Base-by-base conservation (phyloP, 2,329 filamentous ascomycete genomes). In the Colletotrichum euphorbiae region DNA sequence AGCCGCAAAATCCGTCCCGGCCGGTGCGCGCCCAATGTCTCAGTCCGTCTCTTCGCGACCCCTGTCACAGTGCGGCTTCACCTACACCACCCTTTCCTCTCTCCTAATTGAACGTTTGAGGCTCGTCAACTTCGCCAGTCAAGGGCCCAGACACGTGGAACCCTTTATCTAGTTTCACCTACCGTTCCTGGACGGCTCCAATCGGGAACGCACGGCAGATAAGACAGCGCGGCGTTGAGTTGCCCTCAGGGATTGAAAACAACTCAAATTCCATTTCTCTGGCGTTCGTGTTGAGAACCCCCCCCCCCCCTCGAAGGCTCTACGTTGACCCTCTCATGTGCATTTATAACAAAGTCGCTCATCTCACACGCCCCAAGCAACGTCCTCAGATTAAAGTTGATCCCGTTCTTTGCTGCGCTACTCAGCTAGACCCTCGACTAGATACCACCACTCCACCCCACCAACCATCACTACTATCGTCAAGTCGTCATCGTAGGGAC, bases 201-300 rank as follows among this genome's bases (percentile, higher is more conserved):
- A 68, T 65, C 65, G 61, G 46, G 54, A 59, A 55, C 62, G 61
- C 40, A 68, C 52, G 61, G 42, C 62, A 59, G 61, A 65, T 65
- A 54, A 68, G 65, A 68, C 65, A 68, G 24, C 24, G 48, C 15
- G 15, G 61, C 60, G 65, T 55, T 68, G 61, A 65, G 54, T 68
- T 21, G 65, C 65, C 61, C 31, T 60, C 65, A 59, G 48, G 65
- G 65, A 60, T 68, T 65, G 40, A 28, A n/a, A 64, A 58, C 61
- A 65, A 60, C 65, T 65, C 65, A 65, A 55, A 65, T 68, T 28
- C 12, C 65, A 65, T 59, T 68, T 61, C 54, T 66, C 61, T 54
- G 54, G 33, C 19, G n/a, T 36, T 36, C 33, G 46, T 24, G n/a
- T 54, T 33, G 2, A 12, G 13, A 3, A 13, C 60, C 31, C 46